Base-by-base conservation (phyloP, 2,329 filamentous ascomycete species). In the Colletotrichum tanaceti region DNA sequence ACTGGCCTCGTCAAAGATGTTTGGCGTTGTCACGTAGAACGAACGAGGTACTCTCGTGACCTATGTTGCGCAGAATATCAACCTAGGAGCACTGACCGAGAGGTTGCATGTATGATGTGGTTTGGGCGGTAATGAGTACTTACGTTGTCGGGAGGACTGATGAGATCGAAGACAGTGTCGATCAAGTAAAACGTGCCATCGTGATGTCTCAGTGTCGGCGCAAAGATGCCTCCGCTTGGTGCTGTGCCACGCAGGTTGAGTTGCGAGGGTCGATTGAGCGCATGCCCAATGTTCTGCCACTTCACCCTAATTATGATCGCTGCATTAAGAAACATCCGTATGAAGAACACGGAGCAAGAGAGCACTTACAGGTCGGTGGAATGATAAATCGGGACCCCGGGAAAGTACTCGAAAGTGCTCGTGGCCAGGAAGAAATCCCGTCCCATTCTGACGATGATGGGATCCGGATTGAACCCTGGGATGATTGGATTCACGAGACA, bases 401-500 rank as follows among this genome's bases (percentile, higher is more conserved):
- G 70, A 16, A 71, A 71, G 35, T 58, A 71, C 20, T 71, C 70
- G 5, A 71, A 71, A 1, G 67, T 71, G 22, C 66, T 70, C 1
- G 70, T 71, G 16, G 64, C 67, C 14, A 71, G 20, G 18, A 71
- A 71, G 41, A 67, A 71, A 41, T 71, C 70, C 16, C 46, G 52
- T 1, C 41, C 67, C 4, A 71, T 67, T 35, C 70, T 63, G 24
- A 70, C 64, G 38, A 71, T 70, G 1, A 54, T 61, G 5, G 70
- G 70, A 39, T 71, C 70, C 5, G 70, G 70, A 39, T 71, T 71
- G 57, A 71, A 71, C 2, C 70, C 70, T 1, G 70, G 70, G 13
- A 71, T 68, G 18, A 71, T 71, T 4, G 70, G 70, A 16, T 71
- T 71, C 13, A 68, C 32, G 11, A 71, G 50, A 14, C 55, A 55